Conservation (phyloP, 2,329 filamentous ascomycete genomes). For the Sclerotinia minor region DNA sequence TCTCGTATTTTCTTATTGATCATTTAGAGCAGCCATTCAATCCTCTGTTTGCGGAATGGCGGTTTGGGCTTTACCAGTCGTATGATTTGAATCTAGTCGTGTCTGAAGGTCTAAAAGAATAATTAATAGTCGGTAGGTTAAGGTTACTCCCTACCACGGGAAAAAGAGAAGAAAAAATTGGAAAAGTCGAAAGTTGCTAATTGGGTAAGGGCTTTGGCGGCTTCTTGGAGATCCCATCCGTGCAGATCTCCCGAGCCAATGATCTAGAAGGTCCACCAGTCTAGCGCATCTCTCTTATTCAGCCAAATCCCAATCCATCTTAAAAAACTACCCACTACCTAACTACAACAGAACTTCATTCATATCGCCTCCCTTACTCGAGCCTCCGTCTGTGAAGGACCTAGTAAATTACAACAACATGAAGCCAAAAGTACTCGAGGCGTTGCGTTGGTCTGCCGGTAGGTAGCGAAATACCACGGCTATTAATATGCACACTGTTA, state of each 20-base stretch:
- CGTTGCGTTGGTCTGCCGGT: not conserved
- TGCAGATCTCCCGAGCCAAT: not conserved
- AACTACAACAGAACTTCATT: not conserved
- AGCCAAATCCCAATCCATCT: not conserved
- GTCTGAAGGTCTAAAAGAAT: no score
- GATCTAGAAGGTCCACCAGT: no score
- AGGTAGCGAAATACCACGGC: conserved; percentile 4
- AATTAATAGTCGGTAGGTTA: no score
- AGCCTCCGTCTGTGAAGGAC: not conserved
- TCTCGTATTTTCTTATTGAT: not conserved
- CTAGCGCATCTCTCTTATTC: not conserved
- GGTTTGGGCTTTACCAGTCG: no score
- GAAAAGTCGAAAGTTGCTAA: not conserved
- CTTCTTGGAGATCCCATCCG: conserved; percentile 1
- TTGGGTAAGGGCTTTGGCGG: not conserved
- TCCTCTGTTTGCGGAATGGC: no score
- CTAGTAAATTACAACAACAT: not conserved
- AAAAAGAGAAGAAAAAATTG: no score
- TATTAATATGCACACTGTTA: not conserved
- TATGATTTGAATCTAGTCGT: no score
- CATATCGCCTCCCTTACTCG: not conserved
- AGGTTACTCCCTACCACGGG: no score
- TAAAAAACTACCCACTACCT: not conserved
- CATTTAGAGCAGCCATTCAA: no score
- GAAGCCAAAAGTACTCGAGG: not conserved